Conservation (phyloP, 768 basidiomycete species). For the Mycena alexandri region DNA sequence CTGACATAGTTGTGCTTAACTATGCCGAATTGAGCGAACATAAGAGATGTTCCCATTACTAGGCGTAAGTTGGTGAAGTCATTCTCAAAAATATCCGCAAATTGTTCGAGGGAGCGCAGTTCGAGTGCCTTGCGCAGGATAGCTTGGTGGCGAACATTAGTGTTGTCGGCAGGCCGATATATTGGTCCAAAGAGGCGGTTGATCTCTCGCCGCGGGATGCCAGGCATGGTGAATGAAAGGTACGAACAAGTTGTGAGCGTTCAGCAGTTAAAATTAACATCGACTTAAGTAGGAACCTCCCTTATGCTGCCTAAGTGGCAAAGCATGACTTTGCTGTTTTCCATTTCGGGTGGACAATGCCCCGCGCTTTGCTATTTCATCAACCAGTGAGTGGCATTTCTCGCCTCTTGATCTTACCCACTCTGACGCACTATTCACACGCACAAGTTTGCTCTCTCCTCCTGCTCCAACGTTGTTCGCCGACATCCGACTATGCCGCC, state of each 20-base stretch:
- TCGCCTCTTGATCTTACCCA: not conserved
- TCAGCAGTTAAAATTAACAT: no score
- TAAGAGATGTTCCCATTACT: not conserved
- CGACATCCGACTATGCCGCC: no score
- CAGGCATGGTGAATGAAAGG: not conserved
- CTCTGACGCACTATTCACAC: not conserved
- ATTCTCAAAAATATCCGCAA: not conserved
- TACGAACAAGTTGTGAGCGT: no score
- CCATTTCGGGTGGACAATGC: not conserved
- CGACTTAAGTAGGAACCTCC: no score
- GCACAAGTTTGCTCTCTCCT: no score
- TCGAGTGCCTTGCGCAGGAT: constrained; percentile 9
- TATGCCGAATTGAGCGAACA: not conserved
- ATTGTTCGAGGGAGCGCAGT: not conserved
- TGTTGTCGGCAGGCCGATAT: constrained; percentile 6
- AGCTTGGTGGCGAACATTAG: constrained; percentile 10
- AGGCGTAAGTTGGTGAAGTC: not conserved
- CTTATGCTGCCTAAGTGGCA: no score
- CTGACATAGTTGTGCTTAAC: not conserved
- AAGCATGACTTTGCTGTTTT: not conserved
- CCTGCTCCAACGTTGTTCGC: no score
- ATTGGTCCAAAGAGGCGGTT: not conserved
- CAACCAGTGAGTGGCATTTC: not conserved
- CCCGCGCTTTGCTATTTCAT: not conserved
- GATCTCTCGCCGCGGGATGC: not conserved